Base-by-base conservation (phyloP, 805 yeast species). In the Novakomyces olei region DNA sequence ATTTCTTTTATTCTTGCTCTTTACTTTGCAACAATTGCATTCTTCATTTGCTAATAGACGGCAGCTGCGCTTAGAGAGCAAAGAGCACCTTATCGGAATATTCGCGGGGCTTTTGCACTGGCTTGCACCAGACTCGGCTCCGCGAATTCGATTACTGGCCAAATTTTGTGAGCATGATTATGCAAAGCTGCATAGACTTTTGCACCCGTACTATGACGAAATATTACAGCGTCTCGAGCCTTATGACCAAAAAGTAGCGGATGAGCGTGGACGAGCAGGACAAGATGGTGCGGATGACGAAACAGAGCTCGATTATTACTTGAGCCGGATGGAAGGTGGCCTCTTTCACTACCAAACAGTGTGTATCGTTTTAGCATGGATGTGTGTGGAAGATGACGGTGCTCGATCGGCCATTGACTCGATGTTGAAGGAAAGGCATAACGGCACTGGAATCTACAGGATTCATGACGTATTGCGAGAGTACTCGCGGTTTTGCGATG, bases 351-450 rank as follows among this genome's bases (percentile, higher is more conserved):
- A 41, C 22, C 44, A 41, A 28, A 29, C 37, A 24, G 30, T 41
- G 5, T 41, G 37, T 26, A 27, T 29, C 8, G 29, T 41, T 3
- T 15, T 41, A n/a, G 40, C 39, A 2, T 42, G 45, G 45, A 28
- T 42, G 18, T 29, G 35, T 10, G 43, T 40, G 5, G 45, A 42
- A 19, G 44, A 42, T 26, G n/a, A n/a, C n/a, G n/a, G n/a, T n/a
- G n/a, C n/a, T n/a, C n/a, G n/a, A n/a, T n/a, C n/a, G n/a, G n/a
- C n/a, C n/a, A n/a, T n/a, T n/a, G n/a, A n/a, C n/a, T n/a, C n/a
- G n/a, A n/a, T n/a, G n/a, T n/a, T n/a, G n/a, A n/a, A n/a, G n/a
- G n/a, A n/a, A n/a, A n/a, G n/a, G n/a, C n/a, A n/a, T n/a, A n/a
- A n/a, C n/a, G n/a, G n/a, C n/a, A n/a, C n/a, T n/a, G n/a, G n/a